Conservation (phyloP, 2,329 filamentous ascomycete genomes). For the Bimuria novae-zelandiae region DNA sequence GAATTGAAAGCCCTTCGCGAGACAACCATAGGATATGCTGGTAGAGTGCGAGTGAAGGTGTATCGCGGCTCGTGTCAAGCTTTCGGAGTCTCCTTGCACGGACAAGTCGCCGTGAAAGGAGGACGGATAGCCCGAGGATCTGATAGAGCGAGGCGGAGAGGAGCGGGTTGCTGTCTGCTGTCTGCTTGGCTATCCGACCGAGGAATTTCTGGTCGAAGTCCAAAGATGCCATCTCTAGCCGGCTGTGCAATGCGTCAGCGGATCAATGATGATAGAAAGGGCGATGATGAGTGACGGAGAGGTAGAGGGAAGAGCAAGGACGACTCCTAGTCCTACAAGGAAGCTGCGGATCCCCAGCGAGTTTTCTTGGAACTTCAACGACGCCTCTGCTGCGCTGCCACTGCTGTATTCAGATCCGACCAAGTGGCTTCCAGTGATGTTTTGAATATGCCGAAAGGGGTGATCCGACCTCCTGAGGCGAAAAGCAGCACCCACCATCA, state of each 20-base stretch:
- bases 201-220: slow-evolving; percentile 98
- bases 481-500: slow-evolving; percentile 31
- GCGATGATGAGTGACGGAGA: neutral
- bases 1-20: slow-evolving; percentile 83
- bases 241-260: slow-evolving; percentile 18
- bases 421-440: neutral
- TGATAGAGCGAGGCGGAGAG: slow-evolving; percentile 86
- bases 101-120: slow-evolving; percentile 82
- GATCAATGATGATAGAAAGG: neutral
- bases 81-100: slow-evolving; percentile 81
- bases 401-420: neutral
- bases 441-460: neutral
- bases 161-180: slow-evolving; percentile 75
- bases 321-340: neutral
- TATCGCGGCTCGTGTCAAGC: slow-evolving; percentile 77
- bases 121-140: slow-evolving; percentile 85
- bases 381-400: neutral
- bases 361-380: neutral
- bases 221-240: slow-evolving; percentile 79
- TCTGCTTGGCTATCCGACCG: slow-evolving; percentile 81
- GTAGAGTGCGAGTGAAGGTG: slow-evolving; percentile 81
- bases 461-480: neutral
- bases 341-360: neutral
- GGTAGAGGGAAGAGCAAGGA: slow-evolving; percentile 12
- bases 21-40: slow-evolving; percentile 95